These are phyloP conservation scores for Pseudopyrenochaeta lycopersici DNA, from an alignment of 2,329 filamentous ascomycete species.

Conservation along the genomic window DNA sequence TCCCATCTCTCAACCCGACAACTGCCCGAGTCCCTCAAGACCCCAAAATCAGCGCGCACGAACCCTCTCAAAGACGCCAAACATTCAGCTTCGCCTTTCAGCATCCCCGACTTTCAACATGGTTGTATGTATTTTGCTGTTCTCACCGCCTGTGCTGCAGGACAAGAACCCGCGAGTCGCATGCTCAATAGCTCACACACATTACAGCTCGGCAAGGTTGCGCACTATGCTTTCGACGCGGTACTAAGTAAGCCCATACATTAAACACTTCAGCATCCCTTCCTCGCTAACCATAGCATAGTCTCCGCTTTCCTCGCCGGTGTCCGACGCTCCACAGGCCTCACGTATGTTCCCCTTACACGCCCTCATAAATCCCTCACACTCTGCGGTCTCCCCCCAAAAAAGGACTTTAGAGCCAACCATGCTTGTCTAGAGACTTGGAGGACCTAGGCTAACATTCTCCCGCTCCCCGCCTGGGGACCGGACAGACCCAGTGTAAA, in stretches of 20 bases:
- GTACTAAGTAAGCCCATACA: slow-evolving; percentile 75
- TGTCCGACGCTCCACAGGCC: slow-evolving; percentile 94
- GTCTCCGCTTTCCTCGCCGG: slow-evolving; percentile 96
- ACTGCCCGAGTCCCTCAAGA: slow-evolving; percentile 11
- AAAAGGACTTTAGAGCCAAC: too few relatives aligned
- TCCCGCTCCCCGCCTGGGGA: slow-evolving; percentile 15
- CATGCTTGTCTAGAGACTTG: not conserved
- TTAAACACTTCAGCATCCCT: slow-evolving; percentile 7
- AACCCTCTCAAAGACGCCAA: slow-evolving; percentile 7
- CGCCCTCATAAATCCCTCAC: not conserved
- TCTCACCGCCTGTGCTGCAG: slow-evolving; percentile 7
- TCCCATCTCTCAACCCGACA: slow-evolving; percentile 23
- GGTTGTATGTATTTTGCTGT: slow-evolving; percentile 47
- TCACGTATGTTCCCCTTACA: slow-evolving; percentile 79
- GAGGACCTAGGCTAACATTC: slow-evolving; percentile 18
- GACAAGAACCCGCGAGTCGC: slow-evolving; percentile 24
- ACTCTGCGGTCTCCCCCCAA: too few relatives aligned
- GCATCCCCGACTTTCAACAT: slow-evolving; percentile 30
- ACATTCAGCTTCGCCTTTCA: not conserved
- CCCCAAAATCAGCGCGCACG: slow-evolving; percentile 1
- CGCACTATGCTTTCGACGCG: slow-evolving; percentile 96
- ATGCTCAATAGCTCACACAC: slow-evolving; percentile 62
- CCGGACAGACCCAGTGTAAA: slow-evolving; percentile 76
- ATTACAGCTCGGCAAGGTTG: slow-evolving; percentile 87
- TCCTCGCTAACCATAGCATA: slow-evolving; percentile 49